Evolutionary conservation across 2,329 filamentous ascomycete species (phyloP).

Genomic region (Fusarium siculi): DNA sequence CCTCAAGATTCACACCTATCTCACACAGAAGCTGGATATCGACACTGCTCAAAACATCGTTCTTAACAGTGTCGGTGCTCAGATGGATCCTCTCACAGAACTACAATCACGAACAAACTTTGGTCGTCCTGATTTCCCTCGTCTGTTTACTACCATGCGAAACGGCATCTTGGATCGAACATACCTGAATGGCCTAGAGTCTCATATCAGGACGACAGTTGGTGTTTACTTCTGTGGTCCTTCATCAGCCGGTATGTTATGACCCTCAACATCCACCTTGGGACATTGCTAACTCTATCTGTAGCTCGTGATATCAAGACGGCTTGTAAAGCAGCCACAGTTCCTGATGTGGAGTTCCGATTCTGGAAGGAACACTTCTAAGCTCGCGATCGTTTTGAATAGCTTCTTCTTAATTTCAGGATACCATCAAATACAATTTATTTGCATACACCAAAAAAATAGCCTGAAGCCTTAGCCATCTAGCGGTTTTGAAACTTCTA

Average conservation of each 20-base stretch:
- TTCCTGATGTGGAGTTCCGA: slow-evolving; percentile 86
- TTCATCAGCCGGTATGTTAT: slow-evolving; percentile 69
- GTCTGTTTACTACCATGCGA: slow-evolving; percentile 85
- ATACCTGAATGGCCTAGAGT: slow-evolving; percentile 85
- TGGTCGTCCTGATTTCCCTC: slow-evolving; percentile 87
- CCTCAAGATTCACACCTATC: slow-evolving; percentile 96
- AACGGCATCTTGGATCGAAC: slow-evolving; percentile 86
- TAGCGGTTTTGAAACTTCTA: neutral
- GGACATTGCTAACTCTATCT: slow-evolving; percentile 48
- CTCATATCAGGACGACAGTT: slow-evolving; percentile 81
- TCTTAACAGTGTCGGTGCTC: slow-evolving; percentile 90
- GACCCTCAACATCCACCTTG: neutral
- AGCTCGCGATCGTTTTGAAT: slow-evolving; percentile 18
- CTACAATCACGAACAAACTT: slow-evolving; percentile 92
- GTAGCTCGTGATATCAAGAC: slow-evolving; percentile 85
- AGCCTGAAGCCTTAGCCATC: neutral
- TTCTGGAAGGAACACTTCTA: slow-evolving; percentile 99
- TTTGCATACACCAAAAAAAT: slow-evolving; percentile 2
- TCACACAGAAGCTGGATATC: slow-evolving; percentile 91
- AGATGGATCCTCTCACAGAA: slow-evolving; percentile 91
- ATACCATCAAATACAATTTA: slow-evolving; percentile 37
- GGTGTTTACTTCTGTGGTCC: slow-evolving; percentile 99
- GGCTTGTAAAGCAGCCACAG: slow-evolving; percentile 78
- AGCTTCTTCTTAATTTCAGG: slow-evolving; percentile 35
- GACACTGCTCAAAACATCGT: slow-evolving; percentile 98